Evolutionary conservation across 1,284 basidiomycete genomes (phyloP).

Genomic region (Pseudozyma pruni): DNA sequence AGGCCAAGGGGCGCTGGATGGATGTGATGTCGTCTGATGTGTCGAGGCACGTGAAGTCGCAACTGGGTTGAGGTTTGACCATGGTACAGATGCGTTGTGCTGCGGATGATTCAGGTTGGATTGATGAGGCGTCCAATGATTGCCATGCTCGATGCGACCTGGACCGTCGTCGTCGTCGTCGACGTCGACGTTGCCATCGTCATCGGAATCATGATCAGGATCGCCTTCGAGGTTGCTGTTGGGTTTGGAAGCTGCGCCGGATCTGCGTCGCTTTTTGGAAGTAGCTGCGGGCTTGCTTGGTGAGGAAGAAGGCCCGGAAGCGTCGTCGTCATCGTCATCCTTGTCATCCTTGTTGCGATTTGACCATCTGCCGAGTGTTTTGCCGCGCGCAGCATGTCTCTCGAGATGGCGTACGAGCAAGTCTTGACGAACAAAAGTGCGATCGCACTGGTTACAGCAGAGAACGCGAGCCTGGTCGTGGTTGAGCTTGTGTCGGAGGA

Average conservation of each 20-base stretch:
- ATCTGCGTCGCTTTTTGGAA: slow-evolving; percentile 23
- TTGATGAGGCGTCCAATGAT: not conserved
- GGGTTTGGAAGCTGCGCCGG: slow-evolving; percentile 6
- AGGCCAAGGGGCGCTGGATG: slow-evolving; percentile 11
- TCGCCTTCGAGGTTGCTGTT: not conserved
- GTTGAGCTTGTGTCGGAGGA: slow-evolving; percentile 56
- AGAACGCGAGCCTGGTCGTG: slow-evolving; percentile 52
- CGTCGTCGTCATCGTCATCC: slow-evolving; percentile 31
- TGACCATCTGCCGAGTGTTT: slow-evolving; percentile 56
- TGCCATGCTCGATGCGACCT: not conserved
- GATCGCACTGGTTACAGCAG: slow-evolving; percentile 54
- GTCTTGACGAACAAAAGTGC: slow-evolving; percentile 59
- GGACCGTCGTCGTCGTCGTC: slow-evolving; percentile 8
- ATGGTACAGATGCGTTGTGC: slow-evolving; percentile 6
- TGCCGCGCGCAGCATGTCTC: slow-evolving; percentile 51
- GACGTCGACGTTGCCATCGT: slow-evolving; percentile 9
- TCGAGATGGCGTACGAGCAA: slow-evolving; percentile 54
- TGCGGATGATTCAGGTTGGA: slow-evolving; percentile 4
- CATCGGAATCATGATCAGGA: not conserved
- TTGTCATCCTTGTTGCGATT: slow-evolving; percentile 40
- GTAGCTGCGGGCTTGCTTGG: slow-evolving; percentile 4
- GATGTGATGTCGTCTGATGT: slow-evolving; percentile 5
- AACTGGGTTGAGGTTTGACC: slow-evolving; percentile 8
- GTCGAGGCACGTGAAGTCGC: not conserved
- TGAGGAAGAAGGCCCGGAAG: slow-evolving; percentile 9